These are phyloP conservation scores for Allium sativum DNA, from an alignment of 106 monocot genomes.

Conservation along the genomic window DNA sequence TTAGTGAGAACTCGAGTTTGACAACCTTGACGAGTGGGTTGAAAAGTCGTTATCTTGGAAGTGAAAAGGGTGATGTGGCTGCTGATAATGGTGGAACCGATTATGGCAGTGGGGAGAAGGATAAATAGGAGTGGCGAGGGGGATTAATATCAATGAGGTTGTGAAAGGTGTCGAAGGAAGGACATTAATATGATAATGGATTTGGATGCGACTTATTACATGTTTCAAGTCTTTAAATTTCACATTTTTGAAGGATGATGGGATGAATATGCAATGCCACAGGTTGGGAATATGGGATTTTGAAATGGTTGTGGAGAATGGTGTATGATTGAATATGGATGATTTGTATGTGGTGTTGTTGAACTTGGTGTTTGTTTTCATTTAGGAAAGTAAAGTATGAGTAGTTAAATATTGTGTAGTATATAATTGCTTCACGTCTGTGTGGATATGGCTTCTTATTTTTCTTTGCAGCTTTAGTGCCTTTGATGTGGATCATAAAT, in stretches of 20 bases:
- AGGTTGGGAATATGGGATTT: not conserved
- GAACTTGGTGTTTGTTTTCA: too few relatives aligned
- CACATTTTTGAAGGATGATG: constrained; percentile 49
- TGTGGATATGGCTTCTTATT: too few relatives aligned
- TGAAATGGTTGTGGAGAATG: too few relatives aligned
- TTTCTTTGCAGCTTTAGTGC: too few relatives aligned
- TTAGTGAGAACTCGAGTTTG: too few relatives aligned
- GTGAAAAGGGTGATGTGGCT: not conserved
- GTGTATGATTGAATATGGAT: too few relatives aligned
- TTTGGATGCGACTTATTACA: constrained; percentile 31
- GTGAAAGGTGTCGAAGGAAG: constrained; percentile 8
- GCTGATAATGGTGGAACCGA: not conserved
- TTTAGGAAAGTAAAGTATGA: too few relatives aligned
- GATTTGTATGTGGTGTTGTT: too few relatives aligned
- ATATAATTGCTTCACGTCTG: too few relatives aligned
- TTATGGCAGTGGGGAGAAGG: not conserved
- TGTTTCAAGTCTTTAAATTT: constrained; percentile 40
- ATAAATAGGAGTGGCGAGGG: not conserved
- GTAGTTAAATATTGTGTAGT: too few relatives aligned
- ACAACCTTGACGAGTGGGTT: too few relatives aligned
- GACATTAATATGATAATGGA: constrained; percentile 18
- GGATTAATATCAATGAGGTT: constrained; percentile 13
- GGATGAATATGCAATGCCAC: constrained; percentile 9
- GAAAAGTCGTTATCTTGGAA: not conserved
- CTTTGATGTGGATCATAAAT: too few relatives aligned